phyloP scores from a whole-genome alignment of 805 yeast genomes.

The Myxozyma mucilagina region DNA sequence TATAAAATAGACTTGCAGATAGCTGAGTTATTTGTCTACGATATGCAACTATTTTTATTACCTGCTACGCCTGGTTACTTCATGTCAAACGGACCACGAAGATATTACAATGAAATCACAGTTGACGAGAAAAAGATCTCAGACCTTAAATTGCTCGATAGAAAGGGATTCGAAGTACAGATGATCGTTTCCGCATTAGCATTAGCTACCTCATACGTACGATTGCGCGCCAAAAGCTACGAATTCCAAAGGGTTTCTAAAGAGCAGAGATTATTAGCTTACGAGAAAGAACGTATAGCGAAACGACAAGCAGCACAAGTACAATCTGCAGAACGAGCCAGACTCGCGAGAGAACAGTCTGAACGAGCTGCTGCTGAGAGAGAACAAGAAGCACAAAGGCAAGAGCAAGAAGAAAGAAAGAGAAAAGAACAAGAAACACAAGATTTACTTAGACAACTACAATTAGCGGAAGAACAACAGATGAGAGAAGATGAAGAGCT shows the following conservation, averaged over 20 bases:
- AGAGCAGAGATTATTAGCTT: neutral
- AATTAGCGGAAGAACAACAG: neutral
- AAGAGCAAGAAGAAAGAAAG: neutral
- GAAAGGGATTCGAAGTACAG: slow-evolving; percentile 9
- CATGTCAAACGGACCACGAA: neutral
- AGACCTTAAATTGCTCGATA: neutral
- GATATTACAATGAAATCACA: neutral
- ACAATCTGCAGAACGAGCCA: neutral
- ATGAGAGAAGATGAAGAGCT: neutral
- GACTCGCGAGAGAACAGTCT: neutral
- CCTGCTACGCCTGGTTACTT: slow-evolving; percentile 4
- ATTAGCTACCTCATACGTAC: neutral
- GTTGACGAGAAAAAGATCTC: neutral
- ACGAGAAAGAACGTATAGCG: neutral
- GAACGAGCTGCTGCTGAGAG: neutral
- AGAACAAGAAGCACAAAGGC: neutral
- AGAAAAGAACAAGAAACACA: neutral
- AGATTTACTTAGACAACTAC: neutral
- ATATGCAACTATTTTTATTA: neutral
- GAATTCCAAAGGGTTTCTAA: neutral
- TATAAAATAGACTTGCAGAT: neutral
- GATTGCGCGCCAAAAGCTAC: neutral
- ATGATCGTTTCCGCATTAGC: slow-evolving; percentile 7
- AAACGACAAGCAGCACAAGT: neutral
- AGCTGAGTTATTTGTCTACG: slow-evolving; percentile 1